These are phyloP conservation scores for Ephemerocybe angulata DNA, from an alignment of 768 basidiomycete genomes.

Conservation along the genomic window DNA sequence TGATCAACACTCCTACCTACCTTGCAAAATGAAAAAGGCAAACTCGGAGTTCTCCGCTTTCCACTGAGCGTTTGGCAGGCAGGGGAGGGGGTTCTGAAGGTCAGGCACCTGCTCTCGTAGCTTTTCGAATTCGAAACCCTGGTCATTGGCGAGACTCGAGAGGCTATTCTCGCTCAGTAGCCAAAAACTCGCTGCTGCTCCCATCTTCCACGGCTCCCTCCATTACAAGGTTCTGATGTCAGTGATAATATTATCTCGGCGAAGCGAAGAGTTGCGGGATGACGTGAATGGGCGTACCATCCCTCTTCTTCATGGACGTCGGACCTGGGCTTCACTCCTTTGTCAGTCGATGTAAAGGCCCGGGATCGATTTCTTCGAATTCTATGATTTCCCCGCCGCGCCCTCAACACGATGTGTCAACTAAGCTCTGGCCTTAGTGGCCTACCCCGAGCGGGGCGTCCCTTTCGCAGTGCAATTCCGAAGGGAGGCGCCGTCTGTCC, in stretches of 20 bases:
- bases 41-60: background rate
- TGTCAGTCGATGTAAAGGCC: background rate
- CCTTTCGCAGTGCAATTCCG: too few relatives aligned
- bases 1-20: background rate
- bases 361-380: background rate
- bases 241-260: background rate
- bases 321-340: background rate
- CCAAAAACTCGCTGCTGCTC: too few relatives aligned
- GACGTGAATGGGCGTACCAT: background rate
- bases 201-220: background rate
- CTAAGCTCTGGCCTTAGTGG: background rate
- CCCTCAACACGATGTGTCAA: conserved; percentile 4
- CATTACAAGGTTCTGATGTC: conserved; percentile 1
- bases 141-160: background rate
- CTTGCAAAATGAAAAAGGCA: conserved; percentile 1
- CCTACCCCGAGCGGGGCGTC: background rate
- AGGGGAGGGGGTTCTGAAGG: background rate
- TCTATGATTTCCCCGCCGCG: background rate
- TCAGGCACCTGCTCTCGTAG: conserved; percentile 1
- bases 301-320: background rate
- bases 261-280: conserved; percentile 1
- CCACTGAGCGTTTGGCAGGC: background rate
- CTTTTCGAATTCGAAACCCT: background rate
- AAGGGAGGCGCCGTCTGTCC: too few relatives aligned
- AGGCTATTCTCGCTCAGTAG: background rate